These are phyloP conservation scores for Xylariaceae sp. DNA, from an alignment of 2,329 filamentous ascomycete genomes.

Conservation along the genomic window DNA sequence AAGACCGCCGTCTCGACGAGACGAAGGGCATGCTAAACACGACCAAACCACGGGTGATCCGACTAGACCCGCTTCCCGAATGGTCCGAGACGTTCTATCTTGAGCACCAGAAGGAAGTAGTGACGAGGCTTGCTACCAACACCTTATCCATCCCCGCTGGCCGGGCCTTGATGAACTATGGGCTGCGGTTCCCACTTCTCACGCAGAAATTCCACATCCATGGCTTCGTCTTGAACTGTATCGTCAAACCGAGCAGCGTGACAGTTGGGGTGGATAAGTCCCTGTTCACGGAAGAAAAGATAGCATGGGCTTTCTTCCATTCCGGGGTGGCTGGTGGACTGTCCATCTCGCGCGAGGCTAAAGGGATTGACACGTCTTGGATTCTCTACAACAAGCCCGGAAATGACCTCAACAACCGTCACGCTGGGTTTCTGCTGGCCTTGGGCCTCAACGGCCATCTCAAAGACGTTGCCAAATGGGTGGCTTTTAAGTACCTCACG, in stretches of 20 bases:
- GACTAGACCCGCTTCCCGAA: slow-evolving; percentile 63
- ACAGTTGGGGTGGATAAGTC: slow-evolving; percentile 88
- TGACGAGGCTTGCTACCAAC: slow-evolving; percentile 76
- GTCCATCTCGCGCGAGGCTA: slow-evolving; percentile 80
- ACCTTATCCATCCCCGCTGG: slow-evolving; percentile 86
- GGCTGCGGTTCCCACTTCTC: slow-evolving; percentile 76
- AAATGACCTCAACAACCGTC: slow-evolving; percentile 84
- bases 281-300: slow-evolving; percentile 88
- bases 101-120: slow-evolving; percentile 86
- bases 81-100: slow-evolving; percentile 84
- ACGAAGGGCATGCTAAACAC: slow-evolving; percentile 81
- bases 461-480: slow-evolving; percentile 93
- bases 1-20: slow-evolving; percentile 84
- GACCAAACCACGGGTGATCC: slow-evolving; percentile 69
- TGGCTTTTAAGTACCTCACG: slow-evolving; percentile 98
- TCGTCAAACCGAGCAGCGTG: slow-evolving; percentile 86
- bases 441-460: slow-evolving; percentile 91
- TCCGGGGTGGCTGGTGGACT: slow-evolving; percentile 89
- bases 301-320: slow-evolving; percentile 98
- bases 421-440: slow-evolving; percentile 87
- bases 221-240: slow-evolving; percentile 85
- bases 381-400: slow-evolving; percentile 94
- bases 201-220: slow-evolving; percentile 87
- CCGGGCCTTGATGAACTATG: slow-evolving; percentile 80
- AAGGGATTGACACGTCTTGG: slow-evolving; percentile 97